Evolutionary conservation across 108 stramenopile species (phyloP), one percentile per base, ranked within the genome.

Genomic region (Discostella pseudostelligera): DNA sequence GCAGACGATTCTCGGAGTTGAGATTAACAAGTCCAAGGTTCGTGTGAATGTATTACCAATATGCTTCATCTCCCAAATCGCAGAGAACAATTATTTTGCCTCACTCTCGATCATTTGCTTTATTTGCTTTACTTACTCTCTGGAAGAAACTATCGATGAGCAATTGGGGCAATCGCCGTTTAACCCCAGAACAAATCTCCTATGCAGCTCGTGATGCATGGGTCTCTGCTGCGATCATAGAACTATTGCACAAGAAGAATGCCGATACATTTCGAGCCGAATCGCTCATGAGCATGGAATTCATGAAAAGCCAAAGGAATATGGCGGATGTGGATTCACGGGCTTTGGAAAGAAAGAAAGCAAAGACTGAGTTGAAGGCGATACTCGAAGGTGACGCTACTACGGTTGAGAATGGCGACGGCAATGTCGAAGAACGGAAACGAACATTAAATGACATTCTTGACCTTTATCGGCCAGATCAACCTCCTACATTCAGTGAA

Each of bases 131-230:
- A n/a, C 19, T 50, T 49, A 28, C 48, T 49, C 37, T 5, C 22
- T 59, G 6, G 8, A 76, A 78, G 56, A 61, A 65, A 43, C 47
- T 84, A 1, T 51, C 82, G 4, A 62, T 72, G 71, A 74, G 71
- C 32, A 77, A 89, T 58, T 93, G 91, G 91, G 59, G 72, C 3
- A n/a, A 8, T 29, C 44, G 74, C 13, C 84, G 82, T 46, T 67
- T 93, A 61, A 76, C 67, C 4, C 25, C 61, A n/a, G 47, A 62
- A 17, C 91, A 93, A 68, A 65, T 89, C 17, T 45, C 53, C 25
- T 93, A 93, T 67, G 83, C 80, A 14, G 88, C 87, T 11, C 76
- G 87, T 24, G 91, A 93, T 80, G 91, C 91, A 26, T 93, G 91
- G 91, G 83, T 78, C 17, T 77, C 78, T 43, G 91, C 87, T 32